phyloP scores from a whole-genome alignment of 2,329 filamentous ascomycete species.

The Coniochaeta sp. region DNA sequence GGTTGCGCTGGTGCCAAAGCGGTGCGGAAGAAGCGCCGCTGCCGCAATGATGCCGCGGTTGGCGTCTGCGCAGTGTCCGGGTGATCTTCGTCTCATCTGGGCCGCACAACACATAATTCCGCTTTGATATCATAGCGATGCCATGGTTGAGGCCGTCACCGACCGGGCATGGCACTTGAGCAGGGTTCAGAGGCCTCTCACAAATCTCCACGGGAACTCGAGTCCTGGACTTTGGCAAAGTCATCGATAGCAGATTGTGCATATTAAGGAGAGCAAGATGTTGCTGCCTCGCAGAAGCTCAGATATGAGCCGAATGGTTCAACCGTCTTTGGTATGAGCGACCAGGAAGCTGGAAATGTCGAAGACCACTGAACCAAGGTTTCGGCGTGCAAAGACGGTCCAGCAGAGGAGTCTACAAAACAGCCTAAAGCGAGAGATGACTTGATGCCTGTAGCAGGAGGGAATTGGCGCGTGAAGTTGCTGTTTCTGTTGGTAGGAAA shows the following conservation, averaged over 20 bases:
- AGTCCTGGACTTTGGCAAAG: background rate
- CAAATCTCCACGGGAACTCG: background rate
- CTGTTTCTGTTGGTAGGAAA: background rate
- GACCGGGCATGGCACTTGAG: background rate
- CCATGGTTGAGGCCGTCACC: background rate
- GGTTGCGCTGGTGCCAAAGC: background rate
- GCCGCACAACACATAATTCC: background rate
- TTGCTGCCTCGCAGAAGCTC: background rate
- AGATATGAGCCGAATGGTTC: background rate
- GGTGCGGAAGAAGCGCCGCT: background rate
- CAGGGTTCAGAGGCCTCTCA: background rate
- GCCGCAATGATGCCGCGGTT: background rate
- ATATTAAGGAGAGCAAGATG: background rate
- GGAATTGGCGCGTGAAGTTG: background rate
- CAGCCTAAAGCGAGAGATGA: background rate
- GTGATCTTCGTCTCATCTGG: background rate
- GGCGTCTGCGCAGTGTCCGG: background rate
- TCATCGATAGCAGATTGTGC: background rate
- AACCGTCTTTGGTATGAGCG: background rate
- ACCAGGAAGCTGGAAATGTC: background rate
- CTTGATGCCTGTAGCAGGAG: background rate
- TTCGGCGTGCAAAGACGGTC: background rate
- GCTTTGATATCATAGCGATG: background rate
- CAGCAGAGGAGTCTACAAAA: background rate
- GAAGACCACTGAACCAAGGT: background rate